Evolutionary conservation across 2,329 filamentous ascomycete genomes (phyloP).

Genomic region (Aspergillus neotritici): DNA sequence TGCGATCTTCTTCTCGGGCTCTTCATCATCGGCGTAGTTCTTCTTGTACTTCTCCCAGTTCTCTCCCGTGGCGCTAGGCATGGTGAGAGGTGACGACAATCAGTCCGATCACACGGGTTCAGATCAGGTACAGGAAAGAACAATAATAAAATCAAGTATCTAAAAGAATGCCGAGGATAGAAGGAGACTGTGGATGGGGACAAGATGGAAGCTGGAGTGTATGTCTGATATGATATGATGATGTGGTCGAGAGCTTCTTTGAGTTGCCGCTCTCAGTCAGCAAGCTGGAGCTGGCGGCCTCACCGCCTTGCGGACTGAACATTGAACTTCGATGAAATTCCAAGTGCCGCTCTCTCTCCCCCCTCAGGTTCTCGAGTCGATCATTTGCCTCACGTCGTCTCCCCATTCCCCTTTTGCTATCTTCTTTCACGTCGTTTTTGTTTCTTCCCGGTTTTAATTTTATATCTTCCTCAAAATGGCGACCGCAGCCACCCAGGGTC

Average conservation of each 20-base stretch:
- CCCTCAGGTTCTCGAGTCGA: slow-evolving; percentile 2
- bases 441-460: slow-evolving; percentile 12
- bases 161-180: not conserved
- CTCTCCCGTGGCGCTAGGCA: slow-evolving; percentile 90
- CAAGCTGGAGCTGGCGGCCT: slow-evolving; percentile 35
- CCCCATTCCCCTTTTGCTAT: slow-evolving; percentile 17
- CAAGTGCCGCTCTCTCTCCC: slow-evolving; percentile 13
- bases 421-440: slow-evolving; percentile 14
- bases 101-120: not conserved
- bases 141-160: not conserved
- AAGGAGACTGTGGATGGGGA: slow-evolving; percentile 2
- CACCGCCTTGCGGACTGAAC: slow-evolving; percentile 24
- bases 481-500: slow-evolving; percentile 42
- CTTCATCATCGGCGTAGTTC: slow-evolving; percentile 91
- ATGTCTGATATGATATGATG: slow-evolving; percentile 18
- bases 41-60: slow-evolving; percentile 99
- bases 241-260: slow-evolving; percentile 27
- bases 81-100: slow-evolving; percentile 38
- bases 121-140: not conserved
- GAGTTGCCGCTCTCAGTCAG: slow-evolving; percentile 22
- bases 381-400: slow-evolving; percentile 19
- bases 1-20: slow-evolving; percentile 99
- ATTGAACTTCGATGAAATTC: slow-evolving; percentile 35
- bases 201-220: slow-evolving; percentile 18
- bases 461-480: slow-evolving; percentile 44